These are phyloP conservation scores for Nakazawaea wyomingensis DNA, from an alignment of 805 yeast genomes.

Conservation along the genomic window DNA sequence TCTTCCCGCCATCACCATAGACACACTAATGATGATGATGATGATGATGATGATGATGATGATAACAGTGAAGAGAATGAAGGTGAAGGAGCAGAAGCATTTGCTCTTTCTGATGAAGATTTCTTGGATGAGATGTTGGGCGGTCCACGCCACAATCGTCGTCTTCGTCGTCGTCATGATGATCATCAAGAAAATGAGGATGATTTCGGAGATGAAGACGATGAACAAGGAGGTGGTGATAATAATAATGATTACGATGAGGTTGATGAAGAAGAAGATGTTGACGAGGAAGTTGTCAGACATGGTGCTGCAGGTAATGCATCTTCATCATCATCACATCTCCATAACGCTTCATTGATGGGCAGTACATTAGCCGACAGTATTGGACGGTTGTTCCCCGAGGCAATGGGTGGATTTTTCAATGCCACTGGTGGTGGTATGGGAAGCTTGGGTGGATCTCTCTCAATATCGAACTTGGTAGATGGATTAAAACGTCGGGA, in stretches of 20 bases:
- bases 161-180: slow-evolving; percentile 6
- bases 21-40: not conserved
- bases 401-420: slow-evolving; percentile 23
- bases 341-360: not conserved
- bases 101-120: no score
- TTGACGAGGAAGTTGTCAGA: no score
- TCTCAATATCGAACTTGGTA: slow-evolving; percentile 25
- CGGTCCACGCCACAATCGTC: no score
- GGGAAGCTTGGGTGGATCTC: slow-evolving; percentile 1
- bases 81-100: slow-evolving; percentile 20
- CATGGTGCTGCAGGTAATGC: no score
- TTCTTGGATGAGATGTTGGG: no score
- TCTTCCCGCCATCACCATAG: not conserved
- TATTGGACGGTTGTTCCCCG: slow-evolving; percentile 24
- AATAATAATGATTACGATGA: not conserved
- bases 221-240: not conserved
- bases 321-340: not conserved
- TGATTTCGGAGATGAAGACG: slow-evolving; percentile 14
- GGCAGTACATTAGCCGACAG: slow-evolving; percentile 18
- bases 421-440: slow-evolving; percentile 14
- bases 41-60: slow-evolving; percentile 13
- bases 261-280: no score
- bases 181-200: slow-evolving; percentile 14
- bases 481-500: slow-evolving; percentile 37
- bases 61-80: slow-evolving; percentile 22